These are phyloP conservation scores for Striga asiatica DNA, from an alignment of 257 asterid genomes.

Conservation along the genomic window DNA sequence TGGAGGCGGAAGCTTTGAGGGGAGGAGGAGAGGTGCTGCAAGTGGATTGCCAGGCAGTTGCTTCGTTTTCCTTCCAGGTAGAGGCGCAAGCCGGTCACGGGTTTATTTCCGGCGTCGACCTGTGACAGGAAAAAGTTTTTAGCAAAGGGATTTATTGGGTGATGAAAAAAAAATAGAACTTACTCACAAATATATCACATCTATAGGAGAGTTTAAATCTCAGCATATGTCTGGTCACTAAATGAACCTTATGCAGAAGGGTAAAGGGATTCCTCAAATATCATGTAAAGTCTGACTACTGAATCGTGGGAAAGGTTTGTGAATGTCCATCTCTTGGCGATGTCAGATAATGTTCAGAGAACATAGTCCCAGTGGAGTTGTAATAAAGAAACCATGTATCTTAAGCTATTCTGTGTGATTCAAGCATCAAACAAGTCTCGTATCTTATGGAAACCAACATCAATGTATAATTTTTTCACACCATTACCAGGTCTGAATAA, in stretches of 20 bases:
- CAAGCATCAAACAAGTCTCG: not conserved
- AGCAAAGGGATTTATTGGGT: too few species aligned
- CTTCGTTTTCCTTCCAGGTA: constrained; percentile 71
- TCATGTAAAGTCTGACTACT: too few species aligned
- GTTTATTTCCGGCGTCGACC: constrained; percentile 60
- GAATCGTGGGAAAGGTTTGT: not conserved
- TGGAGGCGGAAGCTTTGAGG: constrained; percentile 60
- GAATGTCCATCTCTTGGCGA: not conserved
- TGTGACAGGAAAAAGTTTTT: constrained; percentile 20
- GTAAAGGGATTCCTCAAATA: too few species aligned
- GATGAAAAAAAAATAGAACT: too few species aligned
- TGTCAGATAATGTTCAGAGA: not conserved
- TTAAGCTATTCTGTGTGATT: not conserved
- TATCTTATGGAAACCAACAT: not conserved
- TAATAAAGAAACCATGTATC: not conserved
- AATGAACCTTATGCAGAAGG: not conserved
- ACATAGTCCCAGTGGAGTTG: not conserved
- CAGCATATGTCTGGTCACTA: too few species aligned
- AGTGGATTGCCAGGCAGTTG: constrained; percentile 60
- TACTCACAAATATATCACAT: too few species aligned
- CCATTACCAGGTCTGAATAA: not conserved
- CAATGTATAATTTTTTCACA: not conserved
- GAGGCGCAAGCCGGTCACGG: constrained; percentile 62
- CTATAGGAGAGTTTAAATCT: too few species aligned
- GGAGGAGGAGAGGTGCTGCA: constrained; percentile 67